A percentile compares a stretch with the other conserved stretches of the same genome.
Evolutionary conservation across 2,329 filamentous ascomycete genomes (phyloP).

Genomic region (Colletotrichum spaethianum): DNA sequence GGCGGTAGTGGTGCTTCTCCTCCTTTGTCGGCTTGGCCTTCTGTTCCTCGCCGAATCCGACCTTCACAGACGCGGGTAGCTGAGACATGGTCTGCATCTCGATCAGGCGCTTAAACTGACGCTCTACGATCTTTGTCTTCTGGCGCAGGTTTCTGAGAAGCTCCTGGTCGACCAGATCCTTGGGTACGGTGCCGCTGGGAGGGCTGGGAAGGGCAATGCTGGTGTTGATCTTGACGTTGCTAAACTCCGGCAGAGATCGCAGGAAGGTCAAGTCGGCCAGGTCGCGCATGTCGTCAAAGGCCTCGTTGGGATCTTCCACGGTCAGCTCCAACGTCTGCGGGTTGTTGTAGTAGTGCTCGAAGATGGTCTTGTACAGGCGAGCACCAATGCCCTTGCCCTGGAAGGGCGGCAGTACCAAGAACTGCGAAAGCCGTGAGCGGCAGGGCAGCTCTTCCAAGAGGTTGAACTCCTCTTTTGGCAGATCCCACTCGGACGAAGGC

Average conservation of each 20-base stretch:
- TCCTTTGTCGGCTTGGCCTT: constrained; percentile 62
- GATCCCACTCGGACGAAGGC: constrained; percentile 60
- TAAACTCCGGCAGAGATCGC: constrained; percentile 71
- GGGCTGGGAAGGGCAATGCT: constrained; percentile 63
- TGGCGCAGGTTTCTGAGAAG: constrained; percentile 70
- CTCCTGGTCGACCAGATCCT: constrained; percentile 70
- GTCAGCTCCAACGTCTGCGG: constrained; percentile 85
- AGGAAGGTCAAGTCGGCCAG: constrained; percentile 79
- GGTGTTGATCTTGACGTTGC: constrained; percentile 68
- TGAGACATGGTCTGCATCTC: constrained; percentile 82
- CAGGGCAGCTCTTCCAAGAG: constrained; percentile 76
- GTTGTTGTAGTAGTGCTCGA: constrained; percentile 76
- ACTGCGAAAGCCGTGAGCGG: constrained; percentile 91
- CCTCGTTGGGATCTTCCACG: constrained; percentile 93
- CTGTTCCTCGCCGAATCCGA: constrained; percentile 60
- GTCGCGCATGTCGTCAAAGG: constrained; percentile 85
- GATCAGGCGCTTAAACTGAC: constrained; percentile 82
- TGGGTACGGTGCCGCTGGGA: constrained; percentile 55
- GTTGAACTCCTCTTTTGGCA: constrained; percentile 61
- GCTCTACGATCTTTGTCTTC: constrained; percentile 78
- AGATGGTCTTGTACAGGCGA: constrained; percentile 86
- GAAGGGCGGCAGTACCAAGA: constrained; percentile 90
- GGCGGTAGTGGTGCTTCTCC: constrained; percentile 74
- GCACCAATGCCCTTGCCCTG: constrained; percentile 85
- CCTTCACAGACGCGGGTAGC: constrained; percentile 70